Evolutionary conservation across 306 rosid species (phyloP).

Genomic region (Quercus wislizeni): DNA sequence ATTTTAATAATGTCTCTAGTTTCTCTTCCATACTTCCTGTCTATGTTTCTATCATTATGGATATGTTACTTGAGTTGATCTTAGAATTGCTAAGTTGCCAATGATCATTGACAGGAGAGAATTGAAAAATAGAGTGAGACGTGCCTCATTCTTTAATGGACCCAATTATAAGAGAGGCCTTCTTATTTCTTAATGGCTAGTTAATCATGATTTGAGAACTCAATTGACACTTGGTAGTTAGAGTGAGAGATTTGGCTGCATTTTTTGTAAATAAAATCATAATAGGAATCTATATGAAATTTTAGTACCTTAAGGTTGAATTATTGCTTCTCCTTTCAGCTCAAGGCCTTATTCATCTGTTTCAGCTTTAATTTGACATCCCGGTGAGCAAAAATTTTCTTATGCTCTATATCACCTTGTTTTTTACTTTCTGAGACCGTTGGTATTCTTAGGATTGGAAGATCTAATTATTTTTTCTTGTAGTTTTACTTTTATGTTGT

Average conservation of each 20-base stretch:
- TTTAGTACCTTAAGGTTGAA: neutral
- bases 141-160: conserved; percentile 2
- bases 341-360: neutral
- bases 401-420: no score
- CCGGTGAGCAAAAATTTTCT: no score
- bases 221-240: neutral
- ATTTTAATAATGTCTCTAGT: conserved; percentile 12
- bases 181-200: neutral
- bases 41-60: neutral
- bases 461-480: neutral
- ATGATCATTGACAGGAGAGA: neutral
- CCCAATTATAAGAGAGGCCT: neutral
- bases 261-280: neutral
- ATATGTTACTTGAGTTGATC: conserved; percentile 9
- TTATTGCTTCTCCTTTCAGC: no score
- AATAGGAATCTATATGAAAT: neutral
- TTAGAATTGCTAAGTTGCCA: neutral
- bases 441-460: neutral
- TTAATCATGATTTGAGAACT: neutral
- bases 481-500: neutral
- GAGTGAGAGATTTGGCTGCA: neutral
- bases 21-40: neutral
- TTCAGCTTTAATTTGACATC: neutral
- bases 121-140: neutral
- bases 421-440: neutral